Evolutionary conservation across 305 asterid species (phyloP).

Genomic region (Ilex paraguariensis): DNA sequence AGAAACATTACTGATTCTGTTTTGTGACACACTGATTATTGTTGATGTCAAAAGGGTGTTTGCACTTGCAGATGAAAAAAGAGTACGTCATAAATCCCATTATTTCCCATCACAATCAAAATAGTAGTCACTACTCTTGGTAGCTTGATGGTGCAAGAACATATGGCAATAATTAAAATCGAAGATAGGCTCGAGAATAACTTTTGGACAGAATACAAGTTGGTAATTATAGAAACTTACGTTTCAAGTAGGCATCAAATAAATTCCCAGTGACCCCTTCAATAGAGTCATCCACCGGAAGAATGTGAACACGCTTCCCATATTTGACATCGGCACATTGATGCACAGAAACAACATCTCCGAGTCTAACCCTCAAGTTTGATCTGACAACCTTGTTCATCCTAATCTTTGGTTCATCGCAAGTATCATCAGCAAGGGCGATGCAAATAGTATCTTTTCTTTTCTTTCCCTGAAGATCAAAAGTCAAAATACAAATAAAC

Average conservation of each 20-base stretch:
- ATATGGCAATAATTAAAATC: too few species aligned
- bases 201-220: too few species aligned
- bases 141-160: too few species aligned
- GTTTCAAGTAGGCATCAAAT: not conserved
- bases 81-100: not conserved
- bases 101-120: too few species aligned
- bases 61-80: not conserved
- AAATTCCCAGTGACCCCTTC: not conserved
- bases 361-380: not conserved
- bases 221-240: not conserved
- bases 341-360: not conserved
- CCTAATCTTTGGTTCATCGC: not conserved
- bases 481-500: not conserved
- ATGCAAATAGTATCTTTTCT: slow-evolving; percentile 20
- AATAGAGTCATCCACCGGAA: too few species aligned
- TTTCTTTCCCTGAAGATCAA: slow-evolving; percentile 16
- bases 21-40: too few species aligned
- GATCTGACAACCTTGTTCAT: not conserved
- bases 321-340: not conserved
- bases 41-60: not conserved
- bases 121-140: not conserved
- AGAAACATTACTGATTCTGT: too few species aligned
- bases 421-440: slow-evolving; percentile 11
- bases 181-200: too few species aligned
- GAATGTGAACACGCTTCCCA: not conserved